Evolutionary conservation across 2,329 filamentous ascomycete species (phyloP), one percentile per base, ranked within the genome.

Genomic region (Aciculosporium take): DNA sequence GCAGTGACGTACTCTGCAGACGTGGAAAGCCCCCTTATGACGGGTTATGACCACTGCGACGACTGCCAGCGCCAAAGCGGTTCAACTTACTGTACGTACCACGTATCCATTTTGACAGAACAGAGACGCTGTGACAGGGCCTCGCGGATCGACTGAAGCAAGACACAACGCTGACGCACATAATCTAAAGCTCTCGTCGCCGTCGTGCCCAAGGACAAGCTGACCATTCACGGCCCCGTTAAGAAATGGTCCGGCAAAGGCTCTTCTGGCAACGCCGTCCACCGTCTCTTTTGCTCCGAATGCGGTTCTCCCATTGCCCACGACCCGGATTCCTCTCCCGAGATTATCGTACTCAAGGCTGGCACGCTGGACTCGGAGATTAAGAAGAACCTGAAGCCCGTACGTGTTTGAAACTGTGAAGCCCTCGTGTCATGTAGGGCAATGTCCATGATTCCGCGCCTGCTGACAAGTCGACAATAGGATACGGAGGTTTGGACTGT

Each of bases 1-100:
- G 71, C 74, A 53, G 74, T 81, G 62, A 82, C 79, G 56, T 87
- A 85, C 69, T 69, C 69, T 55, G 65, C 60, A 39, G 67, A 71
- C 56, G 59, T 70, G 45, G 69, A 72, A 21, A 62, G 59, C 37
- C 69, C 70, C 40, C 53, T 72, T 41, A 33, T 72, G 58, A 74
- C 72, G 39, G 78, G 71, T 48, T 81, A 82, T 58, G 80, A 82
- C 56, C 78, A 82, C 66, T 82, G 78, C 53, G 78, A 82, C 55
- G 78, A 81, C 62, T 82, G 78, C 69, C 78, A 82, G 62, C 76
- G 78, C 54, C 78, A 82, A 63, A 72, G 63, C 39, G 78, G 78
- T 48, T 81, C 76, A 15, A 80, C 78, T 44, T 82, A 82, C 60
- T 81, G 74, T 77, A 60, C 48, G 71, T 25, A 7, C 12, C 5